phyloP scores from a whole-genome alignment of 2,329 filamentous ascomycete genomes.

The Metarhizium anisopliae region DNA sequence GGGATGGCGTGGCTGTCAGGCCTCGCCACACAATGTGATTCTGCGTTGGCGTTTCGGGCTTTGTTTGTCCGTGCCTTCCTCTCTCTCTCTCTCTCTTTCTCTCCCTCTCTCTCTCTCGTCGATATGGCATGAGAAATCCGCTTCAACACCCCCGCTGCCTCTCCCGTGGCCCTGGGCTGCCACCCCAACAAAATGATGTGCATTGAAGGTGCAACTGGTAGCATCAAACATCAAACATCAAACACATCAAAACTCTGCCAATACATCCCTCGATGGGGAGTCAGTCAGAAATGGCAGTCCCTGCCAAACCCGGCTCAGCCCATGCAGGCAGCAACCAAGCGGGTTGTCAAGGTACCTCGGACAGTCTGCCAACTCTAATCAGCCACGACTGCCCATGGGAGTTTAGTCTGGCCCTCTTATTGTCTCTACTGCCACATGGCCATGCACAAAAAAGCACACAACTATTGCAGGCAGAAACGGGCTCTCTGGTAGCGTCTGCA shows the following conservation, averaged over 20 bases:
- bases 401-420: not conserved
- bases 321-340: not conserved
- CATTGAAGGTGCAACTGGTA: no score
- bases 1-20: constrained; percentile 3
- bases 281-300: not conserved
- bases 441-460: not conserved
- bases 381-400: not conserved
- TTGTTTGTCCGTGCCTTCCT: constrained; percentile 3
- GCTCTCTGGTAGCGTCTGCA: no score
- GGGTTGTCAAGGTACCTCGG: not conserved
- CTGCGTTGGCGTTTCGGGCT: constrained; percentile 4
- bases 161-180: not conserved
- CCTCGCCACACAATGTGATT: constrained; percentile 4
- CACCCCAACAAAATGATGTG: no score
- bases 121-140: not conserved
- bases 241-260: no score
- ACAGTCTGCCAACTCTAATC: not conserved
- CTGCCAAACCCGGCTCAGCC: not conserved
- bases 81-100: not conserved
- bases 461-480: not conserved
- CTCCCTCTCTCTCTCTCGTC: not conserved
- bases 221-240: no score
- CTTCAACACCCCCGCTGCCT: not conserved
- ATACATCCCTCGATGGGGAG: not conserved
- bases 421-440: not conserved